Evolutionary conservation across 192 early-diverging fungal species (phyloP).

Genomic region (Linnemannia schmuckeri): DNA sequence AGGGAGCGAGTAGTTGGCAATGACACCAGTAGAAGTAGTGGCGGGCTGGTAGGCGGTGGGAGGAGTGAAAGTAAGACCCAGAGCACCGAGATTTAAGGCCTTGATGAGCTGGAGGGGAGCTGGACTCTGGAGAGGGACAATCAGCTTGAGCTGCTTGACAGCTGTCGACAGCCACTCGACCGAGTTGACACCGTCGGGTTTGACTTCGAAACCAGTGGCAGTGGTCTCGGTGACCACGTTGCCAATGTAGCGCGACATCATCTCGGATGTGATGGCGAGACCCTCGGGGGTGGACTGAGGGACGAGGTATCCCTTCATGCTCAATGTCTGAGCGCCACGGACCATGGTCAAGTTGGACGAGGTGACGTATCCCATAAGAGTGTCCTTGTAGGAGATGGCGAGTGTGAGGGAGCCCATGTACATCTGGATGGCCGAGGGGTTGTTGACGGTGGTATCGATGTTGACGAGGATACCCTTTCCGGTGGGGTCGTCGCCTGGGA

Average conservation of each 20-base stretch:
- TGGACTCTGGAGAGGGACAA: slow-evolving; percentile 53
- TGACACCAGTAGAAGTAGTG: slow-evolving; percentile 16
- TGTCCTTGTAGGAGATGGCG: slow-evolving; percentile 58
- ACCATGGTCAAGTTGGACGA: slow-evolving; percentile 55
- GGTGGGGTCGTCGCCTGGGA: slow-evolving; percentile 64
- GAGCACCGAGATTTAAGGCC: slow-evolving; percentile 60
- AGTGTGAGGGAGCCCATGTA: slow-evolving; percentile 64
- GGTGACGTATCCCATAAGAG: slow-evolving; percentile 59
- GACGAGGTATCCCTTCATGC: slow-evolving; percentile 61
- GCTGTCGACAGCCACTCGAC: slow-evolving; percentile 53
- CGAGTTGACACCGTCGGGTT: slow-evolving; percentile 57
- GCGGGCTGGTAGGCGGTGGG: slow-evolving; percentile 21
- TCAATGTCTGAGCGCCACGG: slow-evolving; percentile 57
- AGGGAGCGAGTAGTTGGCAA: slow-evolving; percentile 60
- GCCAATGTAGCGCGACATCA: slow-evolving; percentile 65
- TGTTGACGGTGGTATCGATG: slow-evolving; percentile 61
- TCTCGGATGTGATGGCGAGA: slow-evolving; percentile 51
- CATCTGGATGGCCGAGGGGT: slow-evolving; percentile 65
- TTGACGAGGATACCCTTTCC: slow-evolving; percentile 67
- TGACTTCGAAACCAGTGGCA: slow-evolving; percentile 59
- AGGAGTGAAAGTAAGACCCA: slow-evolving; percentile 36
- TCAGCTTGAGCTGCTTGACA: slow-evolving; percentile 53
- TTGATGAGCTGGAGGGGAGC: slow-evolving; percentile 60
- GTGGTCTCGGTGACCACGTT: slow-evolving; percentile 51
- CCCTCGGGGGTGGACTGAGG: slow-evolving; percentile 58